Conservation (phyloP, 116 monocot genomes). For the Zostera marina region DNA sequence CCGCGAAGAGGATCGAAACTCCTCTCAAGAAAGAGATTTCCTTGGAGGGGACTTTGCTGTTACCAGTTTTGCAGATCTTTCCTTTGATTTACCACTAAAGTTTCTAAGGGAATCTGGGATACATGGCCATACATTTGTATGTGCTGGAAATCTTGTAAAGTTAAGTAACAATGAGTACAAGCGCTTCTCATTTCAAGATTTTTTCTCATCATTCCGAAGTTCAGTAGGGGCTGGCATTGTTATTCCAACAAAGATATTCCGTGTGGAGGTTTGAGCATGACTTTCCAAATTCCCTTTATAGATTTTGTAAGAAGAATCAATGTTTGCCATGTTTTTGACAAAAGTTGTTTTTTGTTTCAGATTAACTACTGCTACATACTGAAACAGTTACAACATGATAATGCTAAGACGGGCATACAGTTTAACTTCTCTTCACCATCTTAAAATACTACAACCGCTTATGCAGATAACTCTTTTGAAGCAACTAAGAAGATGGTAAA, state of each 20-base stretch:
- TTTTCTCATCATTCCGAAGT: conserved; percentile 41
- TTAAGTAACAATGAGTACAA: conserved; percentile 30
- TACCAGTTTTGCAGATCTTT: conserved; percentile 78
- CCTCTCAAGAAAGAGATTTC: conserved; percentile 31
- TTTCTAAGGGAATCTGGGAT: conserved; percentile 66
- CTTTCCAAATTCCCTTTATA: background rate
- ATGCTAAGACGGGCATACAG: conserved; percentile 8
- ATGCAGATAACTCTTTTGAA: too few species aligned
- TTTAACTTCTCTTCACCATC: conserved; percentile 5
- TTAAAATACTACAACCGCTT: background rate
- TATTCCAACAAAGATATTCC: conserved; percentile 74
- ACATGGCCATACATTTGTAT: conserved; percentile 66
- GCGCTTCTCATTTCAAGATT: conserved; percentile 28
- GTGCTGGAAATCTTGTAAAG: conserved; percentile 58
- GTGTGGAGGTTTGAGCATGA: conserved; percentile 58
- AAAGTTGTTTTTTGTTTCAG: background rate
- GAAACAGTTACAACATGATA: conserved; percentile 7
- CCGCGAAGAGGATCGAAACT: conserved; percentile 8
- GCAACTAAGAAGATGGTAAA: too few species aligned
- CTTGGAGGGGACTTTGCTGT: conserved; percentile 82
- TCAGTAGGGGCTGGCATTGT: conserved; percentile 63
- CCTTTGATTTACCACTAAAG: conserved; percentile 79
- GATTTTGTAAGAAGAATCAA: background rate
- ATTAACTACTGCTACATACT: conserved; percentile 10
- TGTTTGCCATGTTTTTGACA: background rate